Evolutionary conservation across 768 basidiomycete species (phyloP).

Genomic region (Lactarius pseudohatsudake): DNA sequence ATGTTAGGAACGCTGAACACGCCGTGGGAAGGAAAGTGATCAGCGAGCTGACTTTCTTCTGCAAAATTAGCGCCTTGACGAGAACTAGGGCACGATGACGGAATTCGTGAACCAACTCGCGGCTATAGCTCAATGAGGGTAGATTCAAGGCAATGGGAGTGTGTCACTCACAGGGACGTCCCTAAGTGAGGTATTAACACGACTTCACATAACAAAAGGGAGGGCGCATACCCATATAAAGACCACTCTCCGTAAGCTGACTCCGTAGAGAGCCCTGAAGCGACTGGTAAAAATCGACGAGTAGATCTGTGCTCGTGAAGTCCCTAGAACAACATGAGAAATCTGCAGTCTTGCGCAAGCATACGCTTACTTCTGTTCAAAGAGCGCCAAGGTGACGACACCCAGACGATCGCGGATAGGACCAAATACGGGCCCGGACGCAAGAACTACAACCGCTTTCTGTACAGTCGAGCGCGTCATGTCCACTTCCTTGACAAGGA

Average conservation of each 20-base stretch:
- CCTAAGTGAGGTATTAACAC: conserved; percentile 42
- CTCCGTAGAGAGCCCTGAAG: conserved; percentile 73
- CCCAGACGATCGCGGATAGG: conserved; percentile 94
- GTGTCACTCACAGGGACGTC: conserved; percentile 55
- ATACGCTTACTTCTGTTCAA: conserved; percentile 65
- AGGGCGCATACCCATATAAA: conserved; percentile 82
- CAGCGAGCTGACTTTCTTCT: conserved; percentile 69
- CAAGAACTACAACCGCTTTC: conserved; percentile 94
- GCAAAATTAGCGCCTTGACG: conserved; percentile 92
- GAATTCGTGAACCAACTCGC: conserved; percentile 92
- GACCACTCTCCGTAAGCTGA: conserved; percentile 86
- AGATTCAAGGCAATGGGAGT: conserved; percentile 26
- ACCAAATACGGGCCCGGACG: conserved; percentile 88
- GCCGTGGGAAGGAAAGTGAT: neutral
- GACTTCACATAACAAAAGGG: neutral
- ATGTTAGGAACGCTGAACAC: neutral
- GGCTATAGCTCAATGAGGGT: conserved; percentile 44
- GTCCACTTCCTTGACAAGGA: conserved; percentile 77
- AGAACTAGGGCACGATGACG: conserved; percentile 89
- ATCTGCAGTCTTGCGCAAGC: neutral
- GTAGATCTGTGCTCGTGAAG: conserved; percentile 81
- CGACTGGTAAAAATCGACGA: conserved; percentile 83
- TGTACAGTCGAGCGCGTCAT: conserved; percentile 96
- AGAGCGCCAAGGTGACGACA: conserved; percentile 89
- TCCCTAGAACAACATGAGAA: conserved; percentile 50